phyloP scores from a whole-genome alignment of 345 rosid species.

The Salix suchowensis region DNA sequence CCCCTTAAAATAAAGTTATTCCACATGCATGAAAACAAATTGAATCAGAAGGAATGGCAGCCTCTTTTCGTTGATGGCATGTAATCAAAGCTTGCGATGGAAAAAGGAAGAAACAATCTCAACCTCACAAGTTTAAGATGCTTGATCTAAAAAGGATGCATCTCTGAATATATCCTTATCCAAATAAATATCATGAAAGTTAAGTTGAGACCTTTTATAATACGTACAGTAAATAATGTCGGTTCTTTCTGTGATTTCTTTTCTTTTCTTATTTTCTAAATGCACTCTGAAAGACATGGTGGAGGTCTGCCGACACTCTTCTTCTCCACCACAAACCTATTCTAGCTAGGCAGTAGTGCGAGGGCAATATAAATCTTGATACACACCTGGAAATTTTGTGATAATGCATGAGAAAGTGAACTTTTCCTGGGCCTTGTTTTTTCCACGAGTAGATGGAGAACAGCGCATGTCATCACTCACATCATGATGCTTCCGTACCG shows the following conservation, averaged over 20 bases:
- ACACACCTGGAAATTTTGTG: constrained; percentile 20
- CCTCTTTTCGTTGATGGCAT: constrained; percentile 2
- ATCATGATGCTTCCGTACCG: constrained; percentile 31
- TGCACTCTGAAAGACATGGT: constrained; percentile 7
- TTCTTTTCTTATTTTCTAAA: not conserved
- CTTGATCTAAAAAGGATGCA: constrained; percentile 3
- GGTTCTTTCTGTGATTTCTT: not conserved
- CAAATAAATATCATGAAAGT: constrained; percentile 3
- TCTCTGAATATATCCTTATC: constrained; percentile 22
- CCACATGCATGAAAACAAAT: constrained; percentile 13
- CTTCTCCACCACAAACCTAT: constrained; percentile 8
- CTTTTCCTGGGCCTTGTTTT: constrained; percentile 11
- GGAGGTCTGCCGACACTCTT: constrained; percentile 6
- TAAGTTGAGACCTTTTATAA: constrained; percentile 20
- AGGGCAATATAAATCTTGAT: constrained; percentile 3
- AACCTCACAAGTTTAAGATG: constrained; percentile 21
- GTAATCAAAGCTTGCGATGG: not conserved
- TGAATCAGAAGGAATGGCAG: constrained; percentile 8
- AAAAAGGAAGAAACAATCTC: constrained; percentile 12
- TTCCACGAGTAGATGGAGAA: constrained; percentile 25
- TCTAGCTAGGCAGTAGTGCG: not conserved
- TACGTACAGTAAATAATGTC: constrained; percentile 11
- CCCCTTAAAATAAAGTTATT: constrained; percentile 25
- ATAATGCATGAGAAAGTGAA: constrained; percentile 29
- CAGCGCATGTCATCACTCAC: constrained; percentile 19